Base-by-base conservation (phyloP, 805 yeast genomes). In the Candida maesae region DNA sequence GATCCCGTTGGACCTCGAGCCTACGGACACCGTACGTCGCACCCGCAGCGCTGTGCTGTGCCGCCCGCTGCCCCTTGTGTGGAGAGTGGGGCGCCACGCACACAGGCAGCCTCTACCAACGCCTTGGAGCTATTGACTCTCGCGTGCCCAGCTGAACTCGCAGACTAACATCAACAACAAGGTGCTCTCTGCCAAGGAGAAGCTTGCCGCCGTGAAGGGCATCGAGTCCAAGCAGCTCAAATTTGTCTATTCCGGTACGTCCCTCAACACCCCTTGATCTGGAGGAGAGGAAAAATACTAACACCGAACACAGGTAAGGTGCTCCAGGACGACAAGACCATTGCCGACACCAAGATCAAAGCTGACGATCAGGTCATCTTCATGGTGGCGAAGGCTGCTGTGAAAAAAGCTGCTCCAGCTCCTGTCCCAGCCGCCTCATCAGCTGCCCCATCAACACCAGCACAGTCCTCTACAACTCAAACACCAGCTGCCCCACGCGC, bases 281-380 rank as follows among this genome's bases (percentile, higher is more conserved):
- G 13, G n/a, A n/a, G n/a, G n/a, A n/a, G n/a, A n/a, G n/a, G n/a
- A 6, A 12, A 21, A 21, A 13, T 27, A 30, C 44, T 44, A 39
- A 44, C 36, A 34, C 26, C 36, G 23, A 32, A 5, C n/a, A 14
- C 40, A 62, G 79, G 90, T 36, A 89, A 89, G 59, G 91, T 93
- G 33, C 77, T 93, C 37, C 87, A 78, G 56, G 95, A 93, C 67
- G 85, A 77, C 34, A 84, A 87, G 58, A 72, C 84, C 3, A 71
- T 91, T 44, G 83, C 74, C 37, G 72, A 75, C 7, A 82, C 80
- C 61, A 84, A 84, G 50, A 75, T 91, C 52, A 87, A 88, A 61
- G 90, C 83, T 26, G 79, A 73, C 30, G 96, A 88, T 55, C 91
- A 89, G 54, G 79, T 93, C 39, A 90, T 93, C 42, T 91, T 89